Base-by-base conservation (phyloP, 2,329 filamentous ascomycete genomes). In the Ophiognomonia clavigignenti-juglandacearum region DNA sequence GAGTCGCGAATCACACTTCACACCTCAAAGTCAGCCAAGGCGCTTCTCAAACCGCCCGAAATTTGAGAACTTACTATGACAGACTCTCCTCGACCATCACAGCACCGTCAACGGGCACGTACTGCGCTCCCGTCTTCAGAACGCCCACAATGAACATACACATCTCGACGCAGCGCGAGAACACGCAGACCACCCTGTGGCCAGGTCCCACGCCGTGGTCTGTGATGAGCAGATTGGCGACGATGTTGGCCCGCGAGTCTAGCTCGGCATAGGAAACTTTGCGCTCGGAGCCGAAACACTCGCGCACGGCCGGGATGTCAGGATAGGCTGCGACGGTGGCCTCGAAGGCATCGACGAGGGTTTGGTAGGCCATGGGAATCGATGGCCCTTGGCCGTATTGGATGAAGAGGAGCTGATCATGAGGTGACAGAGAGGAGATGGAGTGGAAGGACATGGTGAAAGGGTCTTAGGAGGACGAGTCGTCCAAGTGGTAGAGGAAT, bases 101-200 rank as follows among this genome's bases (percentile, higher is more conserved):
- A 6, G 73, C 72, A 29, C 77, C 77, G 51, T 83, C 79, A 2
- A 82, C 66, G 3, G 78, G 78, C 5, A 81, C 69, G 56, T 82
- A 82, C 53, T 82, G 77, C 13, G 72, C 78, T 18, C 78, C 77
- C 39, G 72, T 72, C 47, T 76, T 77, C 27, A 82, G 62, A 16
- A 80, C 66, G 2, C 75, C 77, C 46, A 78, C 65, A 40, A 81
- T 79, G 18, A 73, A 77, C 41, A 79, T 67, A 6, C 80, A 62
- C 75, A 82, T 78, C 53, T 78, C 75, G 39, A 77, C 61, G 32
- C 34, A 45, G 26, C 43, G 22, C 14, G 43, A 45, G 29, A 38
- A 45, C 8, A 45, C 43, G 26, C 43, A 45, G 26, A 45, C 4
- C 6, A 45, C 43, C 10, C 43, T 45, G 24, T 45, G 34, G 3